phyloP scores from a whole-genome alignment of 2,329 filamentous ascomycete species.

The Fusarium circinatum region DNA sequence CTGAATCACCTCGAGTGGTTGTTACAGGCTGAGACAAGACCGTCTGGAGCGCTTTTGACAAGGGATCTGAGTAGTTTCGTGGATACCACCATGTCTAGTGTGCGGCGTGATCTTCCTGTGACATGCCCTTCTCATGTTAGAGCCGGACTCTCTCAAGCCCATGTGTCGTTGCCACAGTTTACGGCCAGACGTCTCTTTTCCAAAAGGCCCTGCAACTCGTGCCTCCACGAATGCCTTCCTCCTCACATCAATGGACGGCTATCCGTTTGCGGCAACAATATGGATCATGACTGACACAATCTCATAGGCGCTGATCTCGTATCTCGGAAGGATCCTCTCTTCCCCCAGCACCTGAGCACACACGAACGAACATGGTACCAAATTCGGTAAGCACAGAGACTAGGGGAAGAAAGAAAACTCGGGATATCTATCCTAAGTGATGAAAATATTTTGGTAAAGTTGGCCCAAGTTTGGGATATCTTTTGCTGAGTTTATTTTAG shows the following conservation, averaged over 20 bases:
- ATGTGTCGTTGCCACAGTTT: conserved; percentile 4
- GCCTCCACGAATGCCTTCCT: conserved; percentile 7
- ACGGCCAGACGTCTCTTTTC: conserved; percentile 2
- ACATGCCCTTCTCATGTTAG: not conserved
- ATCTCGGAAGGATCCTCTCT: conserved; percentile 6
- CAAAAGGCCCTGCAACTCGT: conserved; percentile 7
- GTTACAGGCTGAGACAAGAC: conserved; percentile 6
- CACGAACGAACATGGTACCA: conserved; percentile 12
- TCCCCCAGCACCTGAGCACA: not conserved
- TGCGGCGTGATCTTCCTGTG: conserved; percentile 3
- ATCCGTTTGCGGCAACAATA: not conserved
- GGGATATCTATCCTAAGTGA: too few relatives aligned
- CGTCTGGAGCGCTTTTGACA: not conserved
- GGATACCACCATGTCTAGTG: conserved; percentile 8
- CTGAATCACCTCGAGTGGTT: not conserved
- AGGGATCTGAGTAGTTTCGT: not conserved
- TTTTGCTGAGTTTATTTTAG: too few relatives aligned
- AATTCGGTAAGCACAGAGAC: not conserved
- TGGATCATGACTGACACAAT: not conserved
- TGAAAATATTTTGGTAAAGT: too few relatives aligned
- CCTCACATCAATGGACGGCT: not conserved
- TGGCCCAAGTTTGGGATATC: too few relatives aligned
- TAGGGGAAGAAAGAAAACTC: too few relatives aligned
- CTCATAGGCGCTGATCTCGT: conserved; percentile 6
- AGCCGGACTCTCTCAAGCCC: not conserved